phyloP scores from a whole-genome alignment of 495 filamentous ascomycete species.

The Neurospora sp. region DNA sequence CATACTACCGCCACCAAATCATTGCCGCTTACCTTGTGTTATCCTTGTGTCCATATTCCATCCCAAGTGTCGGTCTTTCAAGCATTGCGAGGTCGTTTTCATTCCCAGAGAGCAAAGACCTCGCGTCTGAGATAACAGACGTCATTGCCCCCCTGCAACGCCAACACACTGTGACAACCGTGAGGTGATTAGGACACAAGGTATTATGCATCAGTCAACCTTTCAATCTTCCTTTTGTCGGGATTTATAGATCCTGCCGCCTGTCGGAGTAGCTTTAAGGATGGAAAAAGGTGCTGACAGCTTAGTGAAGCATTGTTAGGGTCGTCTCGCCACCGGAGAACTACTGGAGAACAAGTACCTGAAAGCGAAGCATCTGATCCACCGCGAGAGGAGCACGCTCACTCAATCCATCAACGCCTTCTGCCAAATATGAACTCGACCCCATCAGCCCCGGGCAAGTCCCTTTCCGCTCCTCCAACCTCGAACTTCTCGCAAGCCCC shows the following conservation, averaged over 20 bases:
- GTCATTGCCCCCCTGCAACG: neutral
- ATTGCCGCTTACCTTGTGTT: neutral
- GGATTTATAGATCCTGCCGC: neutral
- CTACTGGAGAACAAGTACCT: neutral
- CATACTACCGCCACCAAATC: neutral
- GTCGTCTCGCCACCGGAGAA: neutral
- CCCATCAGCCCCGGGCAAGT: conserved; percentile 32
- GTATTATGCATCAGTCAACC: neutral
- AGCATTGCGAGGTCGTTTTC: neutral
- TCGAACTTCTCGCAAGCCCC: conserved; percentile 16
- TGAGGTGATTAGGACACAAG: neutral
- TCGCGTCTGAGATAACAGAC: neutral
- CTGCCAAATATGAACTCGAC: conserved; percentile 35
- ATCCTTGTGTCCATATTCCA: neutral
- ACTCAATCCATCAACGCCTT: conserved; percentile 6
- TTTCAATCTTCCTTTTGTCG: neutral
- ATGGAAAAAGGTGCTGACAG: neutral
- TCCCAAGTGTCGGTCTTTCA: neutral
- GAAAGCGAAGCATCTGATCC: neutral
- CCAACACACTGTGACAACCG: neutral
- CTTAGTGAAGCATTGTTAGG: neutral
- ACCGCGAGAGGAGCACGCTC: conserved; percentile 4
- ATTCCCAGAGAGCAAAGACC: neutral
- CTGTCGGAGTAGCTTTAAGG: neutral
- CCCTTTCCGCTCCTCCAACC: conserved; percentile 25